phyloP scores from a whole-genome alignment of 768 basidiomycete species.

The Hygrophorus pudorinus region DNA sequence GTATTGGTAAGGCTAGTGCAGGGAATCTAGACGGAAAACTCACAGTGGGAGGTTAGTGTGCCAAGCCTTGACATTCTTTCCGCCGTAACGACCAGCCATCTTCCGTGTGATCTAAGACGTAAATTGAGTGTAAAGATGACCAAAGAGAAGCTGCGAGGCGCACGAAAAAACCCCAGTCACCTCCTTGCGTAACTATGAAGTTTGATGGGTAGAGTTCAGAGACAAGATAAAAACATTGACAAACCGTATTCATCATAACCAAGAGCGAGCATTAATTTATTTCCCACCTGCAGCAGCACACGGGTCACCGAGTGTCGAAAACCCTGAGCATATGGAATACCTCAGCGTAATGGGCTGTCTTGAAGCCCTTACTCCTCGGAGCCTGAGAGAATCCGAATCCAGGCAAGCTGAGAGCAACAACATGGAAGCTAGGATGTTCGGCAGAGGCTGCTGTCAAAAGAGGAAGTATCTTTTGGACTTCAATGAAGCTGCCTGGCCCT shows the following conservation, averaged over 20 bases:
- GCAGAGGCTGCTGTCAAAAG: slow-evolving; percentile 32
- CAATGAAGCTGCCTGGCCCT: slow-evolving; percentile 58
- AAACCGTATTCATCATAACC: slow-evolving; percentile 39
- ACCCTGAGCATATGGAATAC: slow-evolving; percentile 22
- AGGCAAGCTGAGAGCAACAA: slow-evolving; percentile 49
- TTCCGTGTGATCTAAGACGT: slow-evolving; percentile 22
- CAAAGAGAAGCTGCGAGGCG: too few species aligned
- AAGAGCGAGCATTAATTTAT: slow-evolving; percentile 39
- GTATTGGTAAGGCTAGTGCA: too few species aligned
- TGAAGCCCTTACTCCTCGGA: slow-evolving; percentile 43
- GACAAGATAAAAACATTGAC: neutral
- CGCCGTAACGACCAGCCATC: slow-evolving; percentile 26
- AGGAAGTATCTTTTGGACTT: slow-evolving; percentile 48
- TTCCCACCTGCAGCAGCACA: slow-evolving; percentile 23
- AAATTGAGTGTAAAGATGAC: neutral
- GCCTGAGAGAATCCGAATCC: slow-evolving; percentile 56
- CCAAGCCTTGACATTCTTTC: slow-evolving; percentile 33
- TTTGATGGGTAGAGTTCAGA: neutral
- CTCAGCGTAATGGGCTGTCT: slow-evolving; percentile 29
- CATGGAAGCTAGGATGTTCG: slow-evolving; percentile 48
- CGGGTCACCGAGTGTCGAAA: neutral
- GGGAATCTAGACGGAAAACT: neutral
- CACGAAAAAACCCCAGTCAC: too few species aligned
- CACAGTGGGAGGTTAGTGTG: slow-evolving; percentile 29
- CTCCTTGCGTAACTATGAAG: too few species aligned